Conservation (phyloP, 208 protist genomes). For the Wallacemonas sp. region DNA sequence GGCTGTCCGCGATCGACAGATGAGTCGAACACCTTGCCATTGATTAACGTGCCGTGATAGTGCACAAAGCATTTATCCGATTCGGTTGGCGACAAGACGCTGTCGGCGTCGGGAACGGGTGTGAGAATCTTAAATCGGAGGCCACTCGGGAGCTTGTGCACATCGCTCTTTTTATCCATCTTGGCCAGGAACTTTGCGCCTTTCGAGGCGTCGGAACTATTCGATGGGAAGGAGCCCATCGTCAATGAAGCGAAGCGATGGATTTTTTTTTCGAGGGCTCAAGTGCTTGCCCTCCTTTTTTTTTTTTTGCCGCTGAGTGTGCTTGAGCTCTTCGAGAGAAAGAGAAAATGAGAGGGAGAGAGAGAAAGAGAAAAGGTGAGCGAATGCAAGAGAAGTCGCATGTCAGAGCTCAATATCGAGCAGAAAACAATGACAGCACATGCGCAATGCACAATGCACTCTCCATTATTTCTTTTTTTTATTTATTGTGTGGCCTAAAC, state of each 20-base stretch:
- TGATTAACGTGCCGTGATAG: slow-evolving; percentile 61
- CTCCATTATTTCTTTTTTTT: too few species aligned
- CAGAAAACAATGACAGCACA: too few species aligned
- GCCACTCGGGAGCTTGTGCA: slow-evolving; percentile 47
- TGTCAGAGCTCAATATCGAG: too few species aligned
- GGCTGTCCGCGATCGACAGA: slow-evolving; percentile 36
- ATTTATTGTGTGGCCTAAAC: too few species aligned
- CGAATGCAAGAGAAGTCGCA: neutral
- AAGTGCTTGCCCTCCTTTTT: too few species aligned
- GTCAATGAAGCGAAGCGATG: neutral
- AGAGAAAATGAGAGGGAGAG: neutral
- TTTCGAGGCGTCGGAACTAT: slow-evolving; percentile 6
- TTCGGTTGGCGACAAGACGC: slow-evolving; percentile 13
- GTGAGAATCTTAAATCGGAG: slow-evolving; percentile 44
- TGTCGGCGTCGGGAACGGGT: slow-evolving; percentile 21
- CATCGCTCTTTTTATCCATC: slow-evolving; percentile 20
- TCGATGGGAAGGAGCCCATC: slow-evolving; percentile 12
- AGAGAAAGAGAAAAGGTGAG: neutral
- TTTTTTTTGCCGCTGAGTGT: neutral
- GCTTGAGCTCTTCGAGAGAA: neutral
- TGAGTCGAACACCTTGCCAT: slow-evolving; percentile 72
- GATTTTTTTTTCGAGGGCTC: neutral
- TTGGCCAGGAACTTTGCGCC: slow-evolving; percentile 28
- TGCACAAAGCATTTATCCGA: slow-evolving; percentile 50
- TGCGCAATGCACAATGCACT: too few species aligned